A percentile compares a stretch with the other conserved stretches of the same genome.
Evolutionary conservation across 2,329 filamentous ascomycete species (phyloP).

Genomic region (Cladosporium sp.): DNA sequence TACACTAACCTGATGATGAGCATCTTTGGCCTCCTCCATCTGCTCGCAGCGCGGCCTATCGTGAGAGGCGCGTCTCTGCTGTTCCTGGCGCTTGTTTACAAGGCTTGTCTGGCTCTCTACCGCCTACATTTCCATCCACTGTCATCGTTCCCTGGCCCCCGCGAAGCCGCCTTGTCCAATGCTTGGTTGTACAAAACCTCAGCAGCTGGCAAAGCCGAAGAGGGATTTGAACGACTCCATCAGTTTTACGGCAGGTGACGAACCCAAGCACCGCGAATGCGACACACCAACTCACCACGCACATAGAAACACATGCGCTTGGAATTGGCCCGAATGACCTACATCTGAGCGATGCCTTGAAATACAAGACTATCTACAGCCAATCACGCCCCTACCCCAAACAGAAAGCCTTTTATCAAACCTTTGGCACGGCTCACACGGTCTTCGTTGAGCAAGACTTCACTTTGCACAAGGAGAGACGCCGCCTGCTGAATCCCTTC

Average conservation of each 20-base stretch:
- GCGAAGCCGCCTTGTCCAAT: slow-evolving; percentile 2
- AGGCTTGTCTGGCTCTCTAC: no score
- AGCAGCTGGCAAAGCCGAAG: not conserved
- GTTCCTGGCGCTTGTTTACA: no score
- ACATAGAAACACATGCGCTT: slow-evolving; percentile 1
- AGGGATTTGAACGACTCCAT: slow-evolving; percentile 2
- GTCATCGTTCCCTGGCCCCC: slow-evolving; percentile 21
- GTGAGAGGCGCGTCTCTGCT: no score
- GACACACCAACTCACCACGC: not conserved
- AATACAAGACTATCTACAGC: slow-evolving; percentile 10
- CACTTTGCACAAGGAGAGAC: slow-evolving; percentile 5
- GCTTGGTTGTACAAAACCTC: slow-evolving; percentile 2
- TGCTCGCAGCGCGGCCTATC: no score
- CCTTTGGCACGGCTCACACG: not conserved
- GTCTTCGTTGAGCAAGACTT: not conserved
- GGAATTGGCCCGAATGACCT: slow-evolving; percentile 10
- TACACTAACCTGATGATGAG: no score
- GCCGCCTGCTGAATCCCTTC: slow-evolving; percentile 6
- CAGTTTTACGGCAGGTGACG: not conserved
- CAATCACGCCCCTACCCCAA: slow-evolving; percentile 2
- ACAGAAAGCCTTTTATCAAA: not conserved
- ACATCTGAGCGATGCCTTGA: not conserved
- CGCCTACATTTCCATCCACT: slow-evolving; percentile 13
- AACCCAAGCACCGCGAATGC: no score
- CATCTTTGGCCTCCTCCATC: no score